phyloP scores from a whole-genome alignment of 2,329 filamentous ascomycete genomes.

The Phialophora verrucosa region DNA sequence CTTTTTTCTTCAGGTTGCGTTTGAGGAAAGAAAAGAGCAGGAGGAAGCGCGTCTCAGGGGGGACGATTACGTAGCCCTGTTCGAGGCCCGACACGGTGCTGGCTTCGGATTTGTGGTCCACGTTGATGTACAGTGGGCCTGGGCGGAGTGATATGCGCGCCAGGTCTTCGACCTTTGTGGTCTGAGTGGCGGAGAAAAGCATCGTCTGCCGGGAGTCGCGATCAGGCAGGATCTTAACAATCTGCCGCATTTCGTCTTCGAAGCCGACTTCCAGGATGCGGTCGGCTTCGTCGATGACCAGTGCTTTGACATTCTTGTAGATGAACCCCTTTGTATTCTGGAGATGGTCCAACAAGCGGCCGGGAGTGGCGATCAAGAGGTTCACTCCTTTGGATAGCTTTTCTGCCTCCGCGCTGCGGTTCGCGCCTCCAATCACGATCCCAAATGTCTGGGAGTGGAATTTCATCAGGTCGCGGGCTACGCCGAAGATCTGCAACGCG shows the following conservation, averaged over 20 bases:
- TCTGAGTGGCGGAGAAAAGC: constrained; percentile 98
- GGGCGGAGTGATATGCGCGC: constrained; percentile 90
- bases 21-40: constrained; percentile 94
- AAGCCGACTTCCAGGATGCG: constrained; percentile 94
- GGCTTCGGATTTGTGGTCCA: constrained; percentile 86
- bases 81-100: constrained; percentile 92
- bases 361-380: constrained; percentile 89
- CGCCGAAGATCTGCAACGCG: constrained; percentile 93
- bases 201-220: constrained; percentile 89
- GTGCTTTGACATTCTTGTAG: constrained; percentile 89
- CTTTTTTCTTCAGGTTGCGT: constrained; percentile 91
- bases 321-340: constrained; percentile 88
- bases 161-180: constrained; percentile 96
- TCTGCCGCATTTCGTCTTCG: constrained; percentile 97
- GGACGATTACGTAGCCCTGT: constrained; percentile 93
- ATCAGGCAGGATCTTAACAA: constrained; percentile 84
- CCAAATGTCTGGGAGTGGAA: constrained; percentile 94
- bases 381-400: constrained; percentile 96
- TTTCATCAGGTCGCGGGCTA: constrained; percentile 89
- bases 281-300: constrained; percentile 96
- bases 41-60: constrained; percentile 90
- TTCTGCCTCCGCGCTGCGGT: constrained; percentile 85
- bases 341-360: constrained; percentile 88
- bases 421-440: constrained; percentile 95
- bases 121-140: constrained; percentile 95